A percentile compares a stretch with the other conserved stretches of the same genome.
Conservation (phyloP, 805 yeast species). For the Isabelozyma gotoi region DNA sequence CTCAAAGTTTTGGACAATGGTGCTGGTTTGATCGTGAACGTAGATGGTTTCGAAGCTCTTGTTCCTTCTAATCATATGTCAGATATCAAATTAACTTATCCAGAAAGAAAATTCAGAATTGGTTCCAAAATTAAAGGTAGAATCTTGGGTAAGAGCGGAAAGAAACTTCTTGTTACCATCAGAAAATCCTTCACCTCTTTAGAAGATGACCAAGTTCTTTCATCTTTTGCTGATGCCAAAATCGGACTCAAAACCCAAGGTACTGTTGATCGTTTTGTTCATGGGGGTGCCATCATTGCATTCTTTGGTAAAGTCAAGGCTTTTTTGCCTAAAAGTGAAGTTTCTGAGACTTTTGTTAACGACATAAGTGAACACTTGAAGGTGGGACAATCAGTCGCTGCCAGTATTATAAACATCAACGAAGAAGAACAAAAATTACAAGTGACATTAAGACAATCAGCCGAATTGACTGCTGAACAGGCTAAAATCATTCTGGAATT, state of each 20-base stretch:
- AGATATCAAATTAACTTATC: slow-evolving; percentile 80
- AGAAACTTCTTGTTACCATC: slow-evolving; percentile 62
- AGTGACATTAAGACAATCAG: slow-evolving; percentile 73
- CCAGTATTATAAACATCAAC: slow-evolving; percentile 61
- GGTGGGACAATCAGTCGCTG: slow-evolving; percentile 79
- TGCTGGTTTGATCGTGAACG: slow-evolving; percentile 65
- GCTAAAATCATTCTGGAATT: slow-evolving; percentile 45
- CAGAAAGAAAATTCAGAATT: slow-evolving; percentile 87
- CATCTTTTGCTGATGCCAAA: slow-evolving; percentile 36
- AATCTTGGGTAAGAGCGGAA: slow-evolving; percentile 52
- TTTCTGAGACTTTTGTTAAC: slow-evolving; percentile 82
- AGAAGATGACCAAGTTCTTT: slow-evolving; percentile 53
- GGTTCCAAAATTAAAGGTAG: slow-evolving; percentile 81
- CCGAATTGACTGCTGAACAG: slow-evolving; percentile 50
- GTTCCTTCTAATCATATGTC: slow-evolving; percentile 78
- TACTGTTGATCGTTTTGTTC: slow-evolving; percentile 67
- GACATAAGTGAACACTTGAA: slow-evolving; percentile 77
- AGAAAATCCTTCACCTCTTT: slow-evolving; percentile 79
- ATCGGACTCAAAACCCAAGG: slow-evolving; percentile 62
- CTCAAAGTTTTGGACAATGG: slow-evolving; percentile 53
- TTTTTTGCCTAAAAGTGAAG: slow-evolving; percentile 82
- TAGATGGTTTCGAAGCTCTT: slow-evolving; percentile 68
- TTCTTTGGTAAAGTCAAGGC: slow-evolving; percentile 81
- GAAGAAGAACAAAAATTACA: slow-evolving; percentile 51
- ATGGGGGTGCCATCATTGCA: slow-evolving; percentile 78